These are phyloP conservation scores for Ceraceosorus guamensis DNA, from an alignment of 1,284 basidiomycete genomes.

Conservation along the genomic window DNA sequence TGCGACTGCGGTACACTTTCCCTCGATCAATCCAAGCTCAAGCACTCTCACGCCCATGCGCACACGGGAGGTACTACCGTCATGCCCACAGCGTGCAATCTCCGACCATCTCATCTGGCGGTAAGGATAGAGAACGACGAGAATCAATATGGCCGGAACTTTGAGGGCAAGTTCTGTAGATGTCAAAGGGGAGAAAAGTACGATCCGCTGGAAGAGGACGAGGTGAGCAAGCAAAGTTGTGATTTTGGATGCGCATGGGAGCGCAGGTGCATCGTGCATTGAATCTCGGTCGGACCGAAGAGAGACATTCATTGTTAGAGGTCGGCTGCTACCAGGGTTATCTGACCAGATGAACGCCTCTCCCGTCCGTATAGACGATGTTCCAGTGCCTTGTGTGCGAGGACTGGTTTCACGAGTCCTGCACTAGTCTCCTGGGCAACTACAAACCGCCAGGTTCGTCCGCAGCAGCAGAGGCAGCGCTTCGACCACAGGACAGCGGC, in stretches of 20 bases:
- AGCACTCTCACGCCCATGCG: no score
- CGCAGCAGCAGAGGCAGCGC: background rate
- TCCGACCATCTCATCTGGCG: background rate
- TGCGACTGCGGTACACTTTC: constrained; percentile 45
- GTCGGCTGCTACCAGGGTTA: no score
- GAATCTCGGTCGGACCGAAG: no score
- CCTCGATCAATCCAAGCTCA: background rate
- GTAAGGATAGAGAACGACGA: constrained; percentile 28
- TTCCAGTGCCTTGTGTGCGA: constrained; percentile 50
- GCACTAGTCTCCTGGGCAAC: constrained; percentile 27
- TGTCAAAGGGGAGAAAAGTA: constrained; percentile 47
- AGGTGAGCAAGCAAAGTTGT: constrained; percentile 13
- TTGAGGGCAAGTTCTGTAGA: constrained; percentile 49
- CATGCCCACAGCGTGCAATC: constrained; percentile 3
- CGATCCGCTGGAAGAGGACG: constrained; percentile 49
- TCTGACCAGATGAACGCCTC: no score
- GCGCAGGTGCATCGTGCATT: no score
- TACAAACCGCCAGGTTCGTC: background rate
- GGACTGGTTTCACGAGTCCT: constrained; percentile 50
- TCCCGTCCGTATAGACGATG: constrained; percentile 48
- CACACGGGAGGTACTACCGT: no score
- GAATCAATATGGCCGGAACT: constrained; percentile 48
- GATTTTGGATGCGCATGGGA: background rate
- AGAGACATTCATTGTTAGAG: no score
- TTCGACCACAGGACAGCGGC: background rate